These are phyloP conservation scores for Vitellaria paradoxa DNA, from an alignment of 179 eudicot genomes.

Conservation along the genomic window DNA sequence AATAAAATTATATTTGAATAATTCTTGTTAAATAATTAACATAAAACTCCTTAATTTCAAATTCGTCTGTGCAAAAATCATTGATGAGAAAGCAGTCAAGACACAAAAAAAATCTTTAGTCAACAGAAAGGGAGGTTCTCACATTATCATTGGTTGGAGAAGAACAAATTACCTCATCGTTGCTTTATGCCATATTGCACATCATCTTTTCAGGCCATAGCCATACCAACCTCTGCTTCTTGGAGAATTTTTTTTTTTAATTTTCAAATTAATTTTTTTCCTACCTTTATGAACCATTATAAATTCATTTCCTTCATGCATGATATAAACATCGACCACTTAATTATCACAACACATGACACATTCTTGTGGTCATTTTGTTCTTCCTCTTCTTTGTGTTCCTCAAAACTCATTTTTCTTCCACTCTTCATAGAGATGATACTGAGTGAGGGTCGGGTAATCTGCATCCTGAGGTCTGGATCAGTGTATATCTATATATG, in stretches of 20 bases:
- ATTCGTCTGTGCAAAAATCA: no score
- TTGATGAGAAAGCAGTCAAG: constrained; percentile 22
- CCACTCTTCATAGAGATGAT: not conserved
- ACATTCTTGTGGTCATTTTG: no score
- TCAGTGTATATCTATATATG: not conserved
- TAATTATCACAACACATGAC: no score
- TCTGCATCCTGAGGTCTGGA: constrained; percentile 58
- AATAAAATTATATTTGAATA: no score
- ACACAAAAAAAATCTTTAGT: constrained; percentile 12
- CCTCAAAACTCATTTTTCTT: not conserved
- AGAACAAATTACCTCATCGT: constrained; percentile 30
- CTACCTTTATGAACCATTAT: constrained; percentile 16
- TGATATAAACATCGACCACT: constrained; percentile 6
- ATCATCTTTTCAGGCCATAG: not conserved
- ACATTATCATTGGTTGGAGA: constrained; percentile 21
- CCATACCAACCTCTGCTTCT: constrained; percentile 6
- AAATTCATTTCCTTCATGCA: constrained; percentile 3
- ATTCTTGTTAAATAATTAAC: no score
- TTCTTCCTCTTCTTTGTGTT: not conserved
- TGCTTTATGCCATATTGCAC: not conserved
- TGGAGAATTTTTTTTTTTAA: not conserved
- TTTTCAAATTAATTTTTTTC: not conserved
- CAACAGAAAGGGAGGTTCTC: constrained; percentile 24
- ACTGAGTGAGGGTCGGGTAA: constrained; percentile 32
- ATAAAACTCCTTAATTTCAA: no score